Percentiles rank a stretch among this genome's conserved stretches.
Conservation (phyloP, 192 early-diverging fungal genomes). For the Coemansia sp. region DNA sequence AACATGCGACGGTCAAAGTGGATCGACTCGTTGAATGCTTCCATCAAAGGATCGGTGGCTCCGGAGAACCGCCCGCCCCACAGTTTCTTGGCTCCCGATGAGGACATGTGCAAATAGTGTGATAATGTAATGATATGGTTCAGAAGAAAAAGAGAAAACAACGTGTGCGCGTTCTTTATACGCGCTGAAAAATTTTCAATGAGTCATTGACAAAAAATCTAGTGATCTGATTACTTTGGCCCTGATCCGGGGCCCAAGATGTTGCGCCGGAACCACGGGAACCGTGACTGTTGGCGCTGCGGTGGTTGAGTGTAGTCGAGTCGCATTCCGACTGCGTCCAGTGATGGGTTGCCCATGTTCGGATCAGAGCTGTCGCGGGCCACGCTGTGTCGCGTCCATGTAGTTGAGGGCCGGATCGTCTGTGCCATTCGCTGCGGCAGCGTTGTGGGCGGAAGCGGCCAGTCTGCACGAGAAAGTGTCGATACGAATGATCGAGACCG, state of each 20-base stretch:
- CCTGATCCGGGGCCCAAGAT: constrained; percentile 6
- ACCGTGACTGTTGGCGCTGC: constrained; percentile 17
- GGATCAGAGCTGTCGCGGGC: too few species aligned
- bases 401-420: neutral
- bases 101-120: neutral
- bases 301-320: neutral
- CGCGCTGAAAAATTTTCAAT: constrained; percentile 5
- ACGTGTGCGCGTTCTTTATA: neutral
- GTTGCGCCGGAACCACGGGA: constrained; percentile 38
- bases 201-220: neutral
- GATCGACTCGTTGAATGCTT: constrained; percentile 94
- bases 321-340: constrained; percentile 25
- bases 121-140: neutral
- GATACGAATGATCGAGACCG: constrained; percentile 43
- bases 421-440: constrained; percentile 7
- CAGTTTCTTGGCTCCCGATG: constrained; percentile 55
- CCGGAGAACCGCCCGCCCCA: constrained; percentile 91
- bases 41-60: constrained; percentile 93
- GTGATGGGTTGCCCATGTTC: constrained; percentile 30
- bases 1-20: constrained; percentile 92
- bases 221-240: neutral
- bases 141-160: constrained; percentile 1
- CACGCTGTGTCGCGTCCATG: too few species aligned
- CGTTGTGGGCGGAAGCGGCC: constrained; percentile 40
- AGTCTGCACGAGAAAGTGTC: constrained; percentile 32